A percentile compares a stretch with the other conserved stretches of the same genome.
phyloP scores from a whole-genome alignment of 148 eudicot genomes.

The Pharnaceum exiguum region DNA sequence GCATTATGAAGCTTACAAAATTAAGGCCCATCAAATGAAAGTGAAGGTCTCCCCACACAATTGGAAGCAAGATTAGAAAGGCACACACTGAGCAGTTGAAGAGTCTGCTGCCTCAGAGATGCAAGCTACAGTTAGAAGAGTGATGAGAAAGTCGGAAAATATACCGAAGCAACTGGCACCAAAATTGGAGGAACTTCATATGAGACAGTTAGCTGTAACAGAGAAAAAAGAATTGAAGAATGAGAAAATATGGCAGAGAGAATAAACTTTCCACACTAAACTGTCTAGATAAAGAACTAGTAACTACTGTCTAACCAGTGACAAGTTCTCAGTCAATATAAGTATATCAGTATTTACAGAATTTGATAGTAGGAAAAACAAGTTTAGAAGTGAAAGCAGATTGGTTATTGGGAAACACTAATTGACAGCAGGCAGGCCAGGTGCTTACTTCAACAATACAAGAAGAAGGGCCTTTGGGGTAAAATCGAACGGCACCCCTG shows the following conservation, averaged over 20 bases:
- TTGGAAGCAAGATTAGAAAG: too few species aligned
- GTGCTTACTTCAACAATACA: conserved; percentile 80
- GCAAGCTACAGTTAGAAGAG: too few species aligned
- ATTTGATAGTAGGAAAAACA: too few species aligned
- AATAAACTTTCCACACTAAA: too few species aligned
- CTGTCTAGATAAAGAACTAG: too few species aligned
- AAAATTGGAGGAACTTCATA: conserved; percentile 88
- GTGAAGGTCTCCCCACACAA: not conserved
- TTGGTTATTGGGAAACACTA: not conserved
- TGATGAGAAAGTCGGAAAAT: conserved; percentile 18
- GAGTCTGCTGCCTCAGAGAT: too few species aligned
- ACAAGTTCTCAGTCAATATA: too few species aligned
- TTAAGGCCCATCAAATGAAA: not conserved
- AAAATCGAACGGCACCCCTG: conserved; percentile 98
- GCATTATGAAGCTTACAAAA: conserved; percentile 14
- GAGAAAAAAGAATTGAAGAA: not conserved
- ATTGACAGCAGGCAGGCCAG: conserved; percentile 4
- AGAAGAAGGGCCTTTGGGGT: conserved; percentile 79
- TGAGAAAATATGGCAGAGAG: not conserved
- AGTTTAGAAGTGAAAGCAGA: too few species aligned
- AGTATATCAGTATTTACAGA: too few species aligned
- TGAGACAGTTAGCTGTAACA: conserved; percentile 82
- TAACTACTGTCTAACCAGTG: too few species aligned
- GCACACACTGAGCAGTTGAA: too few species aligned
- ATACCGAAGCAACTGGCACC: conserved; percentile 91